phyloP scores from a whole-genome alignment of 2,329 filamentous ascomycete species.

The Cylindrodendrum hubeiense region DNA sequence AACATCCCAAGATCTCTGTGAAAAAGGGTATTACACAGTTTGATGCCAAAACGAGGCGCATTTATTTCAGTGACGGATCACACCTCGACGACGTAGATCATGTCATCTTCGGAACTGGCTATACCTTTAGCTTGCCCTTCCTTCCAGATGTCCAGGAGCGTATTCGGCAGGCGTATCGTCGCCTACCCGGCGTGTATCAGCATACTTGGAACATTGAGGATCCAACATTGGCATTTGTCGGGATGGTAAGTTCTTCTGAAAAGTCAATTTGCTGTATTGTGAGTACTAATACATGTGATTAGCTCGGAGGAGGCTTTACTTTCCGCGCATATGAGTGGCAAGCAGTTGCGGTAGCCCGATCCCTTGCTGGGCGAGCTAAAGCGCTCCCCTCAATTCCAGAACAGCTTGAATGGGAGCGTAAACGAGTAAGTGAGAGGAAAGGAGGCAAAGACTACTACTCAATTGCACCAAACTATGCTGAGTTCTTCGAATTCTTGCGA shows the following conservation, averaged over 20 bases:
- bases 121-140: conserved; percentile 28
- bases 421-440: conserved; percentile 29
- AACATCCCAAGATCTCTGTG: conserved; percentile 21
- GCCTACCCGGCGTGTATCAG: conserved; percentile 26
- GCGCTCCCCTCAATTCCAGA: conserved; percentile 23
- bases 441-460: conserved; percentile 39
- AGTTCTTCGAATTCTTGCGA: conserved; percentile 32
- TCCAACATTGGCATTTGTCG: conserved; percentile 28
- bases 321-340: conserved; percentile 41
- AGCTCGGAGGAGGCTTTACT: conserved; percentile 37
- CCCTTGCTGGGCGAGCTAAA: conserved; percentile 25
- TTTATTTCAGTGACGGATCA: conserved; percentile 20
- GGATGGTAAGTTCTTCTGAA: conserved; percentile 12
- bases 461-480: conserved; percentile 31
- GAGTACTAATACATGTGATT: not conserved
- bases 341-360: conserved; percentile 31
- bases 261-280: not conserved
- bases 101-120: conserved; percentile 31
- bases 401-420: conserved; percentile 37
- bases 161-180: conserved; percentile 16
- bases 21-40: conserved; percentile 22
- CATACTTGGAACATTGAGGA: conserved; percentile 29
- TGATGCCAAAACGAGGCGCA: conserved; percentile 19
- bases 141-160: conserved; percentile 19
- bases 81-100: conserved; percentile 17